Percentiles rank a stretch among this genome's conserved stretches.
Evolutionary conservation across 148 eudicot genomes (phyloP).

Genomic region (Rhododendron ovatum): DNA sequence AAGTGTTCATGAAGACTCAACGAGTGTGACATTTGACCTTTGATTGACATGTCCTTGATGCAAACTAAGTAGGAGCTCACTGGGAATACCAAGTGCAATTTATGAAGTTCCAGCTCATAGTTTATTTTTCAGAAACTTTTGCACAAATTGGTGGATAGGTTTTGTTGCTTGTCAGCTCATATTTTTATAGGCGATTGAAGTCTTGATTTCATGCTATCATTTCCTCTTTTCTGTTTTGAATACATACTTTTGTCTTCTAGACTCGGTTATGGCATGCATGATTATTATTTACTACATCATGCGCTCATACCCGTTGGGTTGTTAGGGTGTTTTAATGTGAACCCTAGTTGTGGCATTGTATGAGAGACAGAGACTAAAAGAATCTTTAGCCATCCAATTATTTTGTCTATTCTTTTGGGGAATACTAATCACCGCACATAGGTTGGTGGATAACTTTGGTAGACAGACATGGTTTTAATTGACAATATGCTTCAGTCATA

Average conservation of each 20-base stretch:
- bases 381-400: not conserved
- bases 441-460: not conserved
- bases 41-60: not conserved
- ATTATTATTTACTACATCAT: not conserved
- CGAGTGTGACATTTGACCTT: not conserved
- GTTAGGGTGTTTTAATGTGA: not conserved
- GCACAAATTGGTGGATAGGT: not conserved
- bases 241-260: not conserved
- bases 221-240: not conserved
- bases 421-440: not conserved
- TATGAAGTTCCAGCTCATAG: not conserved
- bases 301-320: not conserved
- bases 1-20: not conserved
- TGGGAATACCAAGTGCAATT: not conserved
- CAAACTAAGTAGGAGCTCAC: not conserved
- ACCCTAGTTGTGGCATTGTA: not conserved
- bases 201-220: not conserved
- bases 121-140: not conserved
- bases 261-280: not conserved
- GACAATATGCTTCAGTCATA: not conserved
- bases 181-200: not conserved
- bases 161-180: not conserved
- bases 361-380: not conserved
- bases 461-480: not conserved
- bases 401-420: not conserved